Base-by-base conservation (phyloP, 441 rosid species). In the Daphne laureola region DNA sequence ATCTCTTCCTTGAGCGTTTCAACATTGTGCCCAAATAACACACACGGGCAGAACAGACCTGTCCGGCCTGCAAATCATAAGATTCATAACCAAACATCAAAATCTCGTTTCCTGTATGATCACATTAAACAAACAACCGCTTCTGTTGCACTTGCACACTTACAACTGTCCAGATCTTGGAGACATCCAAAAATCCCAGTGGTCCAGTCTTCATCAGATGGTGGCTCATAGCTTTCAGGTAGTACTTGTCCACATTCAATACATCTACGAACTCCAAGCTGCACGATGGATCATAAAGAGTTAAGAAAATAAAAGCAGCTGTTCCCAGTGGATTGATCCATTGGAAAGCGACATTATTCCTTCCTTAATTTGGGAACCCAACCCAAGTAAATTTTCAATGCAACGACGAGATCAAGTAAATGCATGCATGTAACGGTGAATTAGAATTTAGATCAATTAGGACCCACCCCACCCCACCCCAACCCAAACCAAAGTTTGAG, bases 151-250 rank as follows among this genome's bases (percentile, higher is more conserved):
- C 3, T 2, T 21, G 25, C 25, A 52, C 9, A 3, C 89, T 76
- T 74, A 87, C 96, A 87, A 68, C 83, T 85, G 14, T 83, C 84
- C 1, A 59, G 41, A 73, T 90, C 98, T 58, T 87, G 78, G 47
- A 59, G 65, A 54, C 95, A 91, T 15, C 72, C 82, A 31, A 60
- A 87, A 45, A 91, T 78, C 21, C 93, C 95, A 5, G 95, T 85
- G 0, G 92, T 79, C 98, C 95, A 87, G 51, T 85, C 83, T 73
- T 90, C 96, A 70, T 91, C 90, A 36, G 90, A 80, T 16, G 95
- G 98, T 6, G 96, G 96, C 68, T 90, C 87, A 27, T 81, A 83
- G 64, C 71, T 78, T 63, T 85, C 95, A 0, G 98, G 96, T 18
- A 87, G 57, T 36, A 73, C 66, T 68, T 91, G 98, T 55, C 95